Evolutionary conservation across 176 grass and related monocot genomes (phyloP).

Genomic region (Saccharum spontaneum): DNA sequence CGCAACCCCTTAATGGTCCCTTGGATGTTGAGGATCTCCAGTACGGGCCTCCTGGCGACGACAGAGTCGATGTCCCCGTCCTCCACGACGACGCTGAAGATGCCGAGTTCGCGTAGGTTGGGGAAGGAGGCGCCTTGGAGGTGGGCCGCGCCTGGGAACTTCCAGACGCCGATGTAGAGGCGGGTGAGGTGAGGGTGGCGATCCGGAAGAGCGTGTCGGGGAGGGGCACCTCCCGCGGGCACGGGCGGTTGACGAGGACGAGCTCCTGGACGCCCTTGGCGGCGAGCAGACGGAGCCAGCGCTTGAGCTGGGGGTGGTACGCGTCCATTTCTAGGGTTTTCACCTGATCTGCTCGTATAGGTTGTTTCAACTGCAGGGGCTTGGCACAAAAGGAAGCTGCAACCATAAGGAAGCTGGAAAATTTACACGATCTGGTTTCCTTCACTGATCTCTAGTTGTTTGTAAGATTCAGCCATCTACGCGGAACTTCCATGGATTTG

Average conservation of each 20-base stretch:
- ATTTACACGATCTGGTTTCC: too few species aligned
- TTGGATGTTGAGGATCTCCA: not conserved
- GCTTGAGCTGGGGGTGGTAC: not conserved
- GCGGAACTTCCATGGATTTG: too few species aligned
- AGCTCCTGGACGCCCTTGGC: conserved; percentile 1
- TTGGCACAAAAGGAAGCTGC: too few species aligned
- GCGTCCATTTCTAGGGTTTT: not conserved
- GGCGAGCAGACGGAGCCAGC: not conserved
- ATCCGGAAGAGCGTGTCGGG: not conserved
- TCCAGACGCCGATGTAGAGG: not conserved
- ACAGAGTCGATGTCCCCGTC: not conserved
- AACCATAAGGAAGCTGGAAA: too few species aligned
- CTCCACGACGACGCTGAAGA: not conserved
- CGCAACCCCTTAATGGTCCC: not conserved
- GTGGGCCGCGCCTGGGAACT: not conserved
- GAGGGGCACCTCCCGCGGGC: not conserved
- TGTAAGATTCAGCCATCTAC: too few species aligned
- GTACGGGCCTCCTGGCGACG: not conserved
- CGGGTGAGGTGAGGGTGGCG: not conserved
- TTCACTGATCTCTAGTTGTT: too few species aligned
- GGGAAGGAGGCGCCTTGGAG: not conserved
- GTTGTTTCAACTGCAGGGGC: too few species aligned
- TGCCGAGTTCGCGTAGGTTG: conserved; percentile 5
- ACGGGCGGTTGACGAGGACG: not conserved
- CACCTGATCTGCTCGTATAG: too few species aligned